These are phyloP conservation scores for Pyrenochaeta sp. DNA, from an alignment of 2,329 filamentous ascomycete species.

Conservation along the genomic window DNA sequence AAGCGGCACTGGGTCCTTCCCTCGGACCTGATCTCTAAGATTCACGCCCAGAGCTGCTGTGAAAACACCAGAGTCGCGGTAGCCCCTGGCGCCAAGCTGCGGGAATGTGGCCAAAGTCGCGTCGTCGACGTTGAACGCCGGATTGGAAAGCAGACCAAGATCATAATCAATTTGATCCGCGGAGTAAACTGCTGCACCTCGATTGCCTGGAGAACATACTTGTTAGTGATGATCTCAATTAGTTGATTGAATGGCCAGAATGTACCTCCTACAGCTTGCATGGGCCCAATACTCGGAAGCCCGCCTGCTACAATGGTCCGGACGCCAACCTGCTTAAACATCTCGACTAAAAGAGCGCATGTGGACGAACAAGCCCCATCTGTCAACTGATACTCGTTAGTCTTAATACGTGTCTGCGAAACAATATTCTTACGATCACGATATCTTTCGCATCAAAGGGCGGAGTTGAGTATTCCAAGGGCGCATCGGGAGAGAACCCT, in stretches of 20 bases:
- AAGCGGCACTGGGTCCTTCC: conserved; percentile 37
- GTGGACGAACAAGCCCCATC: conserved; percentile 65
- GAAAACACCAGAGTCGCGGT: conserved; percentile 28
- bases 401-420: conserved; percentile 12
- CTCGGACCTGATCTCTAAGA: conserved; percentile 49
- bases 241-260: too few species aligned
- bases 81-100: conserved; percentile 3
- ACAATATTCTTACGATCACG: conserved; percentile 47
- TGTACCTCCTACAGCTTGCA: conserved; percentile 53
- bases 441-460: conserved; percentile 3
- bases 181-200: conserved; percentile 55
- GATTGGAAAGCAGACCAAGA: conserved; percentile 15
- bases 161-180: conserved; percentile 46
- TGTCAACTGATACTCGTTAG: conserved; percentile 41
- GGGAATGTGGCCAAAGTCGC: conserved; percentile 3
- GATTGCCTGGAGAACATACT: too few species aligned
- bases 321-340: conserved; percentile 57
- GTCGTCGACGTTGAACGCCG: conserved; percentile 16
- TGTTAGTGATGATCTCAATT: too few species aligned
- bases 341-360: conserved; percentile 62
- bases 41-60: conserved; percentile 40
- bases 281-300: conserved; percentile 55
- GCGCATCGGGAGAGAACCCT: conserved; percentile 5
- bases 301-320: conserved; percentile 65
- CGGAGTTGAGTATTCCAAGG: background rate